These are phyloP conservation scores for Graphilbum sp. DNA, from an alignment of 2,329 filamentous ascomycete species.

Conservation along the genomic window DNA sequence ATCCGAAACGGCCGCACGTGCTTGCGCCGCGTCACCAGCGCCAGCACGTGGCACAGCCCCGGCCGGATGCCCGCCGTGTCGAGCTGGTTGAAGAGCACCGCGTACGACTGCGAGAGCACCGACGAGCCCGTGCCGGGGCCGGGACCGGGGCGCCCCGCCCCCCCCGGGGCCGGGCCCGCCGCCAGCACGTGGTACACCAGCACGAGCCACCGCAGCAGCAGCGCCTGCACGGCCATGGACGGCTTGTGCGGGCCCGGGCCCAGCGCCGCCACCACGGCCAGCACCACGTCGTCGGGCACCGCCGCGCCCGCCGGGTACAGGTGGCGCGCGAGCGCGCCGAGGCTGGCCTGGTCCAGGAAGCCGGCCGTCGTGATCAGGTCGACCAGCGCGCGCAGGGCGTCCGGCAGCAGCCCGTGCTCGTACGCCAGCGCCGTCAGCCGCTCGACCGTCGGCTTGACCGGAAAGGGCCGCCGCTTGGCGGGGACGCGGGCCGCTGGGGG, in stretches of 20 bases:
- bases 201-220: constrained; percentile 63
- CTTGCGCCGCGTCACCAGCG: constrained; percentile 60
- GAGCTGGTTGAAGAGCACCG: constrained; percentile 63
- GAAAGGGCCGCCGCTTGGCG: constrained; percentile 47
- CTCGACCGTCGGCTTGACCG: constrained; percentile 48
- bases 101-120: constrained; percentile 53
- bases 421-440: constrained; percentile 46
- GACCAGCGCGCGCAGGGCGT: constrained; percentile 45
- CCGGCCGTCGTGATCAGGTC: constrained; percentile 41
- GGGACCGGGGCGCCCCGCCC: constrained; percentile 19
- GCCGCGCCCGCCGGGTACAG: constrained; percentile 51
- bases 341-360: constrained; percentile 60
- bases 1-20: constrained; percentile 77
- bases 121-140: constrained; percentile 9
- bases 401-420: constrained; percentile 47
- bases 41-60: constrained; percentile 60
- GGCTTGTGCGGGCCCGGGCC: constrained; percentile 66
- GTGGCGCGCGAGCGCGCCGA: constrained; percentile 52
- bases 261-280: constrained; percentile 55
- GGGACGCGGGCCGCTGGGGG: constrained; percentile 38
- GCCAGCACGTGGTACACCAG: constrained; percentile 53
- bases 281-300: constrained; percentile 42
- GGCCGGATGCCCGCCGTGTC: constrained; percentile 60
- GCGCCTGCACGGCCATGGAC: constrained; percentile 50
- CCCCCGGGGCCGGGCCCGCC: constrained; percentile 11